Conservation (phyloP, 805 yeast genomes). For the Spathaspora sp. region DNA sequence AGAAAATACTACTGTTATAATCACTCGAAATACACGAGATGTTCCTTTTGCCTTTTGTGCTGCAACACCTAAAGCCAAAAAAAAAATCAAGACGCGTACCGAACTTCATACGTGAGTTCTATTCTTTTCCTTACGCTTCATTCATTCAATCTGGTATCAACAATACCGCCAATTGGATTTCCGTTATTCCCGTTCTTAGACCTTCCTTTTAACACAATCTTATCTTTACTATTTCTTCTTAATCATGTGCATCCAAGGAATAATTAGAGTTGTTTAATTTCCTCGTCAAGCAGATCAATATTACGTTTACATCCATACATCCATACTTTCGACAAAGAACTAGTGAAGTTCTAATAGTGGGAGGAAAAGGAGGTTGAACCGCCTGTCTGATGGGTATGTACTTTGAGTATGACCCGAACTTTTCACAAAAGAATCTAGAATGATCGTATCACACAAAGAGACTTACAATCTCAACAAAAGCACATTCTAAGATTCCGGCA, state of each 20-base stretch:
- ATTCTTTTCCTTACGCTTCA: background rate
- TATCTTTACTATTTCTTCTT: background rate
- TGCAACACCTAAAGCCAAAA: background rate
- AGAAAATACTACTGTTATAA: too few relatives aligned
- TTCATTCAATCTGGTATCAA: background rate
- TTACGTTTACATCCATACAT: background rate
- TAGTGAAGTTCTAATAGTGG: background rate
- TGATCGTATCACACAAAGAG: background rate
- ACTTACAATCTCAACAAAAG: background rate
- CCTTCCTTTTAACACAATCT: background rate
- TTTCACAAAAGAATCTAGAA: background rate
- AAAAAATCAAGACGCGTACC: background rate
- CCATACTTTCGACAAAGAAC: background rate
- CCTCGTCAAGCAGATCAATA: background rate
- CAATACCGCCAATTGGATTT: background rate
- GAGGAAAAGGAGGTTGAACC: background rate
- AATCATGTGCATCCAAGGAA: background rate
- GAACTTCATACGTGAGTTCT: background rate
- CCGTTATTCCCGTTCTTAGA: background rate
- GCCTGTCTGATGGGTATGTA: background rate
- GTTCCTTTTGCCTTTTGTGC: too few relatives aligned
- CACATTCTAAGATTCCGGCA: background rate
- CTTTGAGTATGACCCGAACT: background rate
- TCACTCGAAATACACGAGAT: too few relatives aligned
- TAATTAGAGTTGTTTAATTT: background rate